Evolutionary conservation across 2,329 filamentous ascomycete species (phyloP).

Genomic region (Diaporthe humulicola): DNA sequence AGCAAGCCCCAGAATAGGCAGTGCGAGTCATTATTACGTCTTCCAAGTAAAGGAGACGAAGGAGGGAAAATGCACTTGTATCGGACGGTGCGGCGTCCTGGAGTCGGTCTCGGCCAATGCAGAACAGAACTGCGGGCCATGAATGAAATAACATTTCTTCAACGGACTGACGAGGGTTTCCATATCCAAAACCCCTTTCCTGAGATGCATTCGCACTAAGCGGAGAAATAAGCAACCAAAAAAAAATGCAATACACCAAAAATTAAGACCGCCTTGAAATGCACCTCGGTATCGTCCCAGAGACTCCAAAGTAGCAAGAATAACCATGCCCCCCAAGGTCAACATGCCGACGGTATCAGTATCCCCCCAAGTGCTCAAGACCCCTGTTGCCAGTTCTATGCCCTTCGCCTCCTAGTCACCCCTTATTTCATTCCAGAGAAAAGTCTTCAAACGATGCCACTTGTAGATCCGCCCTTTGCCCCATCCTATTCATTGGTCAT

Average conservation of each 20-base stretch:
- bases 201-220: conserved; percentile 10
- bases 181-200: conserved; percentile 3
- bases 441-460: background rate
- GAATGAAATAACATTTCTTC: background rate
- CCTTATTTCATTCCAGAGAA: background rate
- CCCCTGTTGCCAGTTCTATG: conserved; percentile 14
- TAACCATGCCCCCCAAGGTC: background rate
- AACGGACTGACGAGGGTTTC: background rate
- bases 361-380: background rate
- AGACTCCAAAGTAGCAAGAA: conserved; percentile 27
- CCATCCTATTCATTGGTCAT: conserved; percentile 31
- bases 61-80: too few relatives aligned
- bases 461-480: background rate
- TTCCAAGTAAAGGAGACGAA: too few relatives aligned
- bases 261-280: conserved; percentile 21
- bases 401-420: background rate
- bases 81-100: too few relatives aligned
- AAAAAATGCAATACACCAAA: conserved; percentile 1
- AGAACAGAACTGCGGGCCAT: background rate
- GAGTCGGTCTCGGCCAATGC: background rate
- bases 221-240: background rate
- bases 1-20: background rate
- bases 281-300: conserved; percentile 16
- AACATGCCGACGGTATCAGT: conserved; percentile 15
- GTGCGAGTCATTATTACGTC: too few relatives aligned